Evolutionary conservation across 306 rosid species (phyloP).

Genomic region (Phaseolus lunatus): DNA sequence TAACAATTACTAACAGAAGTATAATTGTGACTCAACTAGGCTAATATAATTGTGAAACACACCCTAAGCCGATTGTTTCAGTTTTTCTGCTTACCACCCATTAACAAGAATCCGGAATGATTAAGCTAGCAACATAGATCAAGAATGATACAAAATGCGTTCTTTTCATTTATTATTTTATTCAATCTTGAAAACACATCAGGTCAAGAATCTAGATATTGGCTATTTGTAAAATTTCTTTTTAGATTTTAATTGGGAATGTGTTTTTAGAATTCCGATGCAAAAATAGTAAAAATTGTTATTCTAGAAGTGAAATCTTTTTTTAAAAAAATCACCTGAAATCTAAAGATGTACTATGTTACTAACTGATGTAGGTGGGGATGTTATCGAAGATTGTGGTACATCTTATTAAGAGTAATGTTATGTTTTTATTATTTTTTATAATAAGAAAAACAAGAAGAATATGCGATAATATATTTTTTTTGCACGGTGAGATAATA

Average conservation of each 20-base stretch:
- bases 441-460: background rate
- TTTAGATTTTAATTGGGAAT: background rate
- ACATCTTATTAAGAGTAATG: background rate
- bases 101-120: background rate
- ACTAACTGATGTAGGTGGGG: background rate
- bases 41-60: no score
- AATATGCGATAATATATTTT: no score
- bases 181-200: background rate
- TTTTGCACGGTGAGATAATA: background rate
- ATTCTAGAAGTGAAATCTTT: no score
- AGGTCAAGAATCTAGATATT: background rate
- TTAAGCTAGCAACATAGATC: conserved; percentile 1
- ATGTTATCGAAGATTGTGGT: conserved; percentile 26
- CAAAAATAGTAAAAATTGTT: background rate
- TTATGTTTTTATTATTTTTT: background rate
- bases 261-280: background rate
- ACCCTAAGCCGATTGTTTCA: background rate
- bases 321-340: no score
- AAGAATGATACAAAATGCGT: background rate
- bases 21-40: no score
- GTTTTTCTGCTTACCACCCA: conserved; percentile 5
- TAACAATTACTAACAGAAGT: no score
- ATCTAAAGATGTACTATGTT: no score
- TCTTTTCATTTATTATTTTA: conserved; percentile 20
- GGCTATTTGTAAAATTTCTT: background rate